Base-by-base conservation (phyloP, 306 rosid genomes). In the Leucaena leucocephala region DNA sequence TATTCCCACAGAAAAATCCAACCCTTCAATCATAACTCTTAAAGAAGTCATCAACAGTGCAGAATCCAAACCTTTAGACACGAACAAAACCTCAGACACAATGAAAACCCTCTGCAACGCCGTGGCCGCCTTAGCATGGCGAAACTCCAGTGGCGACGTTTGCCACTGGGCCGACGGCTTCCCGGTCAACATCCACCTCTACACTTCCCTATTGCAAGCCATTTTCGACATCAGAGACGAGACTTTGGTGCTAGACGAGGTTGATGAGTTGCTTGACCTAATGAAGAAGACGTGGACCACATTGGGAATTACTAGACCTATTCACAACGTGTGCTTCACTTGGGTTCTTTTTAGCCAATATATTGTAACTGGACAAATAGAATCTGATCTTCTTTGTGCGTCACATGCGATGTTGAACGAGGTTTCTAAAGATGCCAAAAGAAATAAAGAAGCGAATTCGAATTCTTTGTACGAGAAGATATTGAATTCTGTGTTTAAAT, bases 111-210 rank as follows among this genome's bases (percentile, higher is more conserved):
- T 95, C 21, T 88, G 90, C 80, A 92, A 91, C 50, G 84, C 98
- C 2, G 93, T 91, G 1, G 96, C 91, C 69, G 91, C 97, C 27
- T 76, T 92, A 11, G 83, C 98, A 0, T 92, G 98, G 94, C 86
- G 94, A 17, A 91, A 87, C 59, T 14, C 83, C 43, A 84, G 81
- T 6, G 90, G 94, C 6, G 85, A 87, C 39, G 97, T 94, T 12
- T 95, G 98, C 22, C 98, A 92, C 74, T 95, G 98, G 98, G 98
- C 93, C 8, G 98, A 95, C 72, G 98, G 98, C 4, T 92, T 79
- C 83, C 98, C 98, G 22, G 68, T 95, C 77, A 95, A 90, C 89
- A 61, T 93, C 39, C 89, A 92, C 72, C 72, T 95, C 61, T 95
- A 95, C 16, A 83, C 80, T 7, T 69, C 91, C 55, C 94, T 95